These are phyloP conservation scores for Mycena maculata DNA, from an alignment of 768 basidiomycete genomes.

Conservation along the genomic window DNA sequence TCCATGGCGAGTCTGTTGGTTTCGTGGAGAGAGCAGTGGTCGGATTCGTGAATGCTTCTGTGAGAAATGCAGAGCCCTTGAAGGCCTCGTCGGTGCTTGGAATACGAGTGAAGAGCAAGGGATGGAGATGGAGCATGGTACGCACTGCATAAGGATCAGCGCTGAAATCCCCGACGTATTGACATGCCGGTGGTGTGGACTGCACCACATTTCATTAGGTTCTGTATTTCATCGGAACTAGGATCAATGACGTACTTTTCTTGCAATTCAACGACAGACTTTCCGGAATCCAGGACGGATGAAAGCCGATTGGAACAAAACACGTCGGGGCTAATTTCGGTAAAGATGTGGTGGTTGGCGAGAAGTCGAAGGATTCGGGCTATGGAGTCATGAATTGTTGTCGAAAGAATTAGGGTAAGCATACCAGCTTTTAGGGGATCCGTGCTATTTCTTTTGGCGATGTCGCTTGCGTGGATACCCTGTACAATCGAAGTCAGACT, in stretches of 20 bases:
- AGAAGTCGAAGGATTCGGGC: conserved; percentile 49
- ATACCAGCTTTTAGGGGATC: conserved; percentile 51
- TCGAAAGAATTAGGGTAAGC: neutral
- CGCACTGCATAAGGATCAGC: conserved; percentile 23
- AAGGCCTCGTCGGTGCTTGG: conserved; percentile 31
- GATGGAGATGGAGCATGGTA: neutral
- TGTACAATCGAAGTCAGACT: conserved; percentile 11
- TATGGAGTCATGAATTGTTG: neutral
- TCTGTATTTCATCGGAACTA: neutral
- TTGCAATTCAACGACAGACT: conserved; percentile 42
- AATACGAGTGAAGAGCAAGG: neutral
- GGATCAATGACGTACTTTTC: conserved; percentile 38
- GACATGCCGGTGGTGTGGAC: conserved; percentile 29
- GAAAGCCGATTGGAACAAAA: conserved; percentile 52
- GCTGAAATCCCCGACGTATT: conserved; percentile 22
- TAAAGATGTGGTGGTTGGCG: conserved; percentile 49
- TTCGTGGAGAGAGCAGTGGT: conserved; percentile 15
- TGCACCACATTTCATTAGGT: neutral
- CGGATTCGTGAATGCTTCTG: conserved; percentile 17
- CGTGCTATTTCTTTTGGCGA: conserved; percentile 46
- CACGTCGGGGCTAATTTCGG: conserved; percentile 50
- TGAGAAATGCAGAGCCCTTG: conserved; percentile 28
- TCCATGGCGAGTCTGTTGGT: conserved; percentile 31
- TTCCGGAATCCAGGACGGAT: conserved; percentile 44
- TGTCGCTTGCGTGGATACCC: conserved; percentile 53